phyloP scores from a whole-genome alignment of 139 green algal genomes.

The Chlorella sp. region DNA sequence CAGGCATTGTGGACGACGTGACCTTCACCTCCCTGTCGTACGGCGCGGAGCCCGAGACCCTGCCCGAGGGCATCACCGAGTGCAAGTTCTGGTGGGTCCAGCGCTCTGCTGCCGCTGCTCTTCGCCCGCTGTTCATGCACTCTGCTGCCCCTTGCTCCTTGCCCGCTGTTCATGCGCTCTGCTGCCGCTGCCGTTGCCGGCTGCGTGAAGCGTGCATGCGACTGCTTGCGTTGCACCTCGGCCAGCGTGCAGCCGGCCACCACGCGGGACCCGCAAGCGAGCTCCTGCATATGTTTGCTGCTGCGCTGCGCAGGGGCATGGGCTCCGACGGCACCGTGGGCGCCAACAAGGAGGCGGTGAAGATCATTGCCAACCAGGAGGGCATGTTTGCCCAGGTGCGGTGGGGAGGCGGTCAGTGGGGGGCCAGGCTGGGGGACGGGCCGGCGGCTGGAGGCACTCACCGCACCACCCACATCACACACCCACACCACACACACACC shows the following conservation, averaged over 20 bases:
- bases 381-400: slow-evolving; percentile 47
- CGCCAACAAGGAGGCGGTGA: slow-evolving; percentile 70
- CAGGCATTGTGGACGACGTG: slow-evolving; percentile 61
- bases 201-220: no score
- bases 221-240: background rate
- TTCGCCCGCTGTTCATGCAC: no score
- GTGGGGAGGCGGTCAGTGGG: background rate
- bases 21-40: slow-evolving; percentile 46
- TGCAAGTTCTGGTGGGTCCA: slow-evolving; percentile 56
- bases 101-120: background rate
- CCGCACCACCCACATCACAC: no score
- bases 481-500: no score
- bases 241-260: background rate
- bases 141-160: no score
- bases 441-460: no score
- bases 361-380: slow-evolving; percentile 58
- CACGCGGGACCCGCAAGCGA: no score
- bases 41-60: slow-evolving; percentile 29
- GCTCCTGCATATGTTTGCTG: no score
- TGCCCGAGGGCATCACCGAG: slow-evolving; percentile 57
- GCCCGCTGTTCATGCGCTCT: no score
- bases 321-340: slow-evolving; percentile 64
- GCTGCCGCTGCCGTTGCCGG: background rate
- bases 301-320: slow-evolving; percentile 46
- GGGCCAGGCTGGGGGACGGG: background rate